These are phyloP conservation scores for Stramenopiles sp. DNA, from an alignment of 352 stramenopile genomes.

Conservation along the genomic window DNA sequence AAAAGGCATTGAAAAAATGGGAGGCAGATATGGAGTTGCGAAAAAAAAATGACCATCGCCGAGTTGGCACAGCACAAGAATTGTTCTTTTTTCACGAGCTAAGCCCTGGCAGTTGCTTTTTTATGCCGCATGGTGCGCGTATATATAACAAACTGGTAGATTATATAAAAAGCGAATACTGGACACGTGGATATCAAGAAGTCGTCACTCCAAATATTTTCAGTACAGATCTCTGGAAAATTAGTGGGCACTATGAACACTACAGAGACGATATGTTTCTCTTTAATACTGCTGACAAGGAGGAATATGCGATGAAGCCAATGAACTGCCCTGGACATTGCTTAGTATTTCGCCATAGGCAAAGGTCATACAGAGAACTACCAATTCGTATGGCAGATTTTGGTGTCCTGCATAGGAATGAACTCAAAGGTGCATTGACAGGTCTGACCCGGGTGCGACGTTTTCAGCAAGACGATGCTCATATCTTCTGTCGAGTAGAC, in stretches of 20 bases:
- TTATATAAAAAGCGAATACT: constrained; percentile 77
- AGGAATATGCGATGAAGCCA: constrained; percentile 85
- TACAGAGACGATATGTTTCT: constrained; percentile 98
- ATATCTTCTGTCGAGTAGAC: constrained; percentile 92
- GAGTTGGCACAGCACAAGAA: constrained; percentile 77
- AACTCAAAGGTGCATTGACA: constrained; percentile 79
- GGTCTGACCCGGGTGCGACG: constrained; percentile 87
- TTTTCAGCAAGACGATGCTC: constrained; percentile 92
- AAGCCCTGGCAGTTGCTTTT: constrained; percentile 88
- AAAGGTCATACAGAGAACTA: constrained; percentile 86
- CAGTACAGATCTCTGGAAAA: constrained; percentile 93
- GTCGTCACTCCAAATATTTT: constrained; percentile 94
- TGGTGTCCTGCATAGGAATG: constrained; percentile 89
- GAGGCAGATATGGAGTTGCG: constrained; percentile 54
- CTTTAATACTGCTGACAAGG: constrained; percentile 70
- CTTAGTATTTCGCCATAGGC: constrained; percentile 79
- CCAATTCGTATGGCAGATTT: constrained; percentile 92
- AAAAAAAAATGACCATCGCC: constrained; percentile 86
- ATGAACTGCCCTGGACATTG: constrained; percentile 99
- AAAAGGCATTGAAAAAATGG: constrained; percentile 91
- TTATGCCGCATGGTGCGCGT: constrained; percentile 83
- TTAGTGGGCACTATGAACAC: constrained; percentile 80
- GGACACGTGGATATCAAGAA: constrained; percentile 61
- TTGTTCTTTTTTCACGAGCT: constrained; percentile 86
- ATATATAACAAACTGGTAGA: constrained; percentile 96